Evolutionary conservation across 306 rosid genomes (phyloP).

Genomic region (Quercus wislizeni): DNA sequence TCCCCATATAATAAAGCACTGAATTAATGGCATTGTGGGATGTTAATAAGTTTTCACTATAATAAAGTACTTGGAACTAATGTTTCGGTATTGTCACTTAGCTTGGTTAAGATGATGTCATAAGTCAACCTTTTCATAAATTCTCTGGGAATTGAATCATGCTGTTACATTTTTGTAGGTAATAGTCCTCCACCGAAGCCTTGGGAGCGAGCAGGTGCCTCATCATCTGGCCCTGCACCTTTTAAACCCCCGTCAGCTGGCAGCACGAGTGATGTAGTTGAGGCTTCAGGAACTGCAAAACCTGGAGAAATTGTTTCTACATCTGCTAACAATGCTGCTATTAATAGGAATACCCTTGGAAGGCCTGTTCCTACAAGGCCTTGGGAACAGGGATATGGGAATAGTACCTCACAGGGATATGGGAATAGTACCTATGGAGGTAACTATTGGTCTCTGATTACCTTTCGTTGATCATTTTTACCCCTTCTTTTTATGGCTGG

Average conservation of each 20-base stretch:
- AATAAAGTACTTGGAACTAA: not conserved
- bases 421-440: conserved; percentile 67
- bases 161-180: conserved; percentile 42
- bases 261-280: conserved; percentile 85
- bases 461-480: not conserved
- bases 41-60: not conserved
- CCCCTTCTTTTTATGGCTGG: conserved; percentile 8
- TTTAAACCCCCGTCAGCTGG: conserved; percentile 86
- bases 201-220: conserved; percentile 85
- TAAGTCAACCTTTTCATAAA: not conserved
- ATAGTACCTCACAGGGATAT: conserved; percentile 55
- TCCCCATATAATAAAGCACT: not conserved
- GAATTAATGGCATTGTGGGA: not conserved
- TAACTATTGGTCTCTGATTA: conserved; percentile 5
- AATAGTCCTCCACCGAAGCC: conserved; percentile 85
- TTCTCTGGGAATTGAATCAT: conserved; percentile 7
- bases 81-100: not conserved
- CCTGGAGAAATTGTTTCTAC: conserved; percentile 89
- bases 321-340: conserved; percentile 44
- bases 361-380: conserved; percentile 93
- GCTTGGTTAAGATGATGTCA: not conserved
- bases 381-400: conserved; percentile 87
- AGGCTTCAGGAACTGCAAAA: conserved; percentile 93
- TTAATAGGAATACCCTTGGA: conserved; percentile 54
- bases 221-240: conserved; percentile 87